Evolutionary conservation across 2,329 filamentous ascomycete genomes (phyloP).

Genomic region (Aureobasidium sp.): DNA sequence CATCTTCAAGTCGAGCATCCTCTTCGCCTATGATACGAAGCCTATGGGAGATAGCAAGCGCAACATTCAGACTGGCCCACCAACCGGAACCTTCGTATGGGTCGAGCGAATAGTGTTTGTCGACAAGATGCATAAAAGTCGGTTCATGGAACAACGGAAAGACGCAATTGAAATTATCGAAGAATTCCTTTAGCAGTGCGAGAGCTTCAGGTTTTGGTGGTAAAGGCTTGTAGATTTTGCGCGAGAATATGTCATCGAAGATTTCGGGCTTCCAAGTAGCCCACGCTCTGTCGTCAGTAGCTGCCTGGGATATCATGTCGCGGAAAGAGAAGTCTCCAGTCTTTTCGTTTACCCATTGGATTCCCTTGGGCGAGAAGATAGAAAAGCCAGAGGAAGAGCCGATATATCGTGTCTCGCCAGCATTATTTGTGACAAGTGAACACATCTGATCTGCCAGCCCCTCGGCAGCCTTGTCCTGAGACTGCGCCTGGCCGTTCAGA

Average conservation of each 20-base stretch:
- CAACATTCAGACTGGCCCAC: conserved; percentile 97
- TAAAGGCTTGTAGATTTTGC: conserved; percentile 73
- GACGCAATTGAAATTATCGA: conserved; percentile 99
- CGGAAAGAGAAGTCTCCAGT: conserved; percentile 95
- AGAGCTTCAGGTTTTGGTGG: conserved; percentile 82
- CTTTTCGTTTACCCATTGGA: conserved; percentile 97
- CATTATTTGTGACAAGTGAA: conserved; percentile 89
- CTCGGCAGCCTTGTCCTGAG: conserved; percentile 61
- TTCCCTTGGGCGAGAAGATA: conserved; percentile 96
- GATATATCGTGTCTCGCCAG: conserved; percentile 91
- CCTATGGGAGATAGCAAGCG: conserved; percentile 84
- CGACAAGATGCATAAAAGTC: conserved; percentile 95
- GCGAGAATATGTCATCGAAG: conserved; percentile 83
- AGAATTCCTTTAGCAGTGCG: conserved; percentile 85
- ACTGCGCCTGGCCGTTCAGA: conserved; percentile 35
- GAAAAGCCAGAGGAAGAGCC: conserved; percentile 97
- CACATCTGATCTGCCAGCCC: conserved; percentile 98
- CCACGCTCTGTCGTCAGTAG: conserved; percentile 87
- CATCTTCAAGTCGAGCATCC: conserved; percentile 82
- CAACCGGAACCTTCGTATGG: conserved; percentile 93
- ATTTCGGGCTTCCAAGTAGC: conserved; percentile 98
- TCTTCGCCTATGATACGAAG: conserved; percentile 93
- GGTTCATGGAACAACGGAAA: conserved; percentile 96
- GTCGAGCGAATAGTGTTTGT: conserved; percentile 85
- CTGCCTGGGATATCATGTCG: conserved; percentile 85